Evolutionary conservation across 768 basidiomycete genomes (phyloP).

Genomic region (Mycena amicta): DNA sequence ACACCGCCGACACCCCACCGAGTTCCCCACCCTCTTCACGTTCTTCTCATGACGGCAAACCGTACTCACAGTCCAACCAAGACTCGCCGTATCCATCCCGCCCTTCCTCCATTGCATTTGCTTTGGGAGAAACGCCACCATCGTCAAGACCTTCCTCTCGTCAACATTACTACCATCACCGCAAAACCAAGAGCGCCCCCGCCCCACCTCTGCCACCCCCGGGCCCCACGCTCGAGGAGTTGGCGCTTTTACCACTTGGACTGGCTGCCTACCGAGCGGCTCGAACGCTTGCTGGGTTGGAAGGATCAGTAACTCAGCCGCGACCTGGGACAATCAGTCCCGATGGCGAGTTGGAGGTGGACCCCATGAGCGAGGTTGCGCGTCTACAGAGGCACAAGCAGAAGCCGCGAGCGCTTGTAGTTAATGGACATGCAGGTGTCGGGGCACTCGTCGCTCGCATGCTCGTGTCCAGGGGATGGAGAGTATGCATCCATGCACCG

Average conservation of each 20-base stretch:
- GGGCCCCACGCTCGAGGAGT: slow-evolving; percentile 62
- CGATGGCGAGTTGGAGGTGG: slow-evolving; percentile 5
- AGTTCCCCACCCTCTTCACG: neutral
- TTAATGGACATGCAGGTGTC: slow-evolving; percentile 73
- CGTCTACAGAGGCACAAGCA: slow-evolving; percentile 3
- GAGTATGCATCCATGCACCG: slow-evolving; percentile 71
- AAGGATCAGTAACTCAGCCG: no score
- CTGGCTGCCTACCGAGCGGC: slow-evolving; percentile 84
- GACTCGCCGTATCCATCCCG: slow-evolving; percentile 21
- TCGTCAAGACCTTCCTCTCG: slow-evolving; percentile 9
- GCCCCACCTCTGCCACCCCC: slow-evolving; percentile 7
- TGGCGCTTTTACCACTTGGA: slow-evolving; percentile 81
- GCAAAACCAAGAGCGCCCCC: slow-evolving; percentile 2
- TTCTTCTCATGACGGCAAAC: neutral
- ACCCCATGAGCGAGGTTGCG: neutral
- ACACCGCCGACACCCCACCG: slow-evolving; percentile 5
- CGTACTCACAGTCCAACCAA: slow-evolving; percentile 5
- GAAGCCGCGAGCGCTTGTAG: slow-evolving; percentile 52
- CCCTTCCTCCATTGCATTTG: slow-evolving; percentile 22
- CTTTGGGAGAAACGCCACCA: slow-evolving; percentile 1
- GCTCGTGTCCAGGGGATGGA: slow-evolving; percentile 68
- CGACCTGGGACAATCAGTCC: slow-evolving; percentile 10
- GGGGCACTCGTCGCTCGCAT: slow-evolving; percentile 82
- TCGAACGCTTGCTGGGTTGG: slow-evolving; percentile 57
- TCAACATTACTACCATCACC: slow-evolving; percentile 7